Evolutionary conservation across 176 grass and related monocot species (phyloP), one percentile per base, ranked within the genome.

Genomic region (Zoysia japonica): DNA sequence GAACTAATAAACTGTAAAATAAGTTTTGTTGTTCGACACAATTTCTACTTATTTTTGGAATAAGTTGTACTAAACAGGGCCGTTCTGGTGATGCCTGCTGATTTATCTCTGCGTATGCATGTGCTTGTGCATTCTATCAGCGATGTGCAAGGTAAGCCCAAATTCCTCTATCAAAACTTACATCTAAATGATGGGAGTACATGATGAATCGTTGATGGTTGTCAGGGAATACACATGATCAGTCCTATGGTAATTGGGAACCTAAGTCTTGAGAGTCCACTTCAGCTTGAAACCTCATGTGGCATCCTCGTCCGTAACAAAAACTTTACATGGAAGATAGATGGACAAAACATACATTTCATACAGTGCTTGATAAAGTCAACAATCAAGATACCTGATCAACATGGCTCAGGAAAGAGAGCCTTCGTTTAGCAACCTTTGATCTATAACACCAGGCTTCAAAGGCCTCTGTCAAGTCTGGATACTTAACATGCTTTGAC

Each of bases 401-500:
- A 7, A 62, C 42, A 16, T 63, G 17, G 64, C 43, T 55, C 9
- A 88, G 70, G 54, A 89, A 85, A 61, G 83, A 78, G 11, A 85
- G 61, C 61, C 87, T 89, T 76, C 81, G 84, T 72, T 71, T 72
- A 5, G 92, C 87, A 71, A 90, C 84, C 88, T 94, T 98, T 6
- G 92, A 91, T 69, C 95, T 82, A 61, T 89, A 95, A 73, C 89
- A 95, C 96, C 96, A 93, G 71, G 90, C 82, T 53, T 98, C 92
- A 48, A 98, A 94, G 12, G 84, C 92, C 71, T 95, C 92, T 10
- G 89, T 88, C 78, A 93, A 75, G 78, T 99, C 92, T 2, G 79
- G 96, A 76, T 91, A 99, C 5, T 66, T 70, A 19, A 72, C 67
- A 84, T 99, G 69, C 53, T 94, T 66, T 0, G 82, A 94, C 66